Evolutionary conservation across 2,329 filamentous ascomycete genomes (phyloP).

Genomic region (Hysterium pulicare): DNA sequence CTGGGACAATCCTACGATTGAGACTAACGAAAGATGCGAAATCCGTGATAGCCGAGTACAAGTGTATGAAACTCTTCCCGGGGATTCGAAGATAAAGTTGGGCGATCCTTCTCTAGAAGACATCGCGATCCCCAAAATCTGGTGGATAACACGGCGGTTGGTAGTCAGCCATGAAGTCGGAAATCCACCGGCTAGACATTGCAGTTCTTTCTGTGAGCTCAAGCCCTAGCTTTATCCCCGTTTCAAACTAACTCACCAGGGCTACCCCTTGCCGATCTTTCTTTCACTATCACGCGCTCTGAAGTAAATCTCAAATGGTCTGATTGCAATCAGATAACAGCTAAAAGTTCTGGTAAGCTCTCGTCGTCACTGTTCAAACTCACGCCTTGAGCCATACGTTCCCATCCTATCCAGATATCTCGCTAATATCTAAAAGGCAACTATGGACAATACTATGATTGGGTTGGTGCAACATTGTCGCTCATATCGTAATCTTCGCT

Average conservation of each 20-base stretch:
- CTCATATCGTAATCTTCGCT: background rate
- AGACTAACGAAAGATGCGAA: slow-evolving; percentile 11
- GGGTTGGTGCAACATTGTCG: slow-evolving; percentile 2
- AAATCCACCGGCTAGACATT: slow-evolving; percentile 1
- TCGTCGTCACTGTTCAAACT: no score
- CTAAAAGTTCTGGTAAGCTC: slow-evolving; percentile 10
- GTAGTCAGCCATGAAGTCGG: slow-evolving; percentile 2
- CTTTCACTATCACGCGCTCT: slow-evolving; percentile 2
- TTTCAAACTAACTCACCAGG: background rate
- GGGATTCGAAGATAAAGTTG: slow-evolving; percentile 1
- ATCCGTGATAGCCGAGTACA: slow-evolving; percentile 11
- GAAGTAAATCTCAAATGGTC: slow-evolving; percentile 16
- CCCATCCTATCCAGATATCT: no score
- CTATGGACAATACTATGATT: slow-evolving; percentile 14
- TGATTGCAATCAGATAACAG: slow-evolving; percentile 19
- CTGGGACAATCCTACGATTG: slow-evolving; percentile 1
- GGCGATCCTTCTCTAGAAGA: background rate
- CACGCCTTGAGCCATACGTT: no score
- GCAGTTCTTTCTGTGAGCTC: slow-evolving; percentile 15
- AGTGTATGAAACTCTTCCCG: slow-evolving; percentile 11
- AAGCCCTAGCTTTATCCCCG: no score
- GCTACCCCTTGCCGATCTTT: slow-evolving; percentile 18
- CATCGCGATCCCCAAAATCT: slow-evolving; percentile 8
- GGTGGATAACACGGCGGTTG: slow-evolving; percentile 15
- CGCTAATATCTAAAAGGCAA: no score